These are phyloP conservation scores for Aphanomyces stellatus DNA, from an alignment of 352 stramenopile species.

Conservation along the genomic window DNA sequence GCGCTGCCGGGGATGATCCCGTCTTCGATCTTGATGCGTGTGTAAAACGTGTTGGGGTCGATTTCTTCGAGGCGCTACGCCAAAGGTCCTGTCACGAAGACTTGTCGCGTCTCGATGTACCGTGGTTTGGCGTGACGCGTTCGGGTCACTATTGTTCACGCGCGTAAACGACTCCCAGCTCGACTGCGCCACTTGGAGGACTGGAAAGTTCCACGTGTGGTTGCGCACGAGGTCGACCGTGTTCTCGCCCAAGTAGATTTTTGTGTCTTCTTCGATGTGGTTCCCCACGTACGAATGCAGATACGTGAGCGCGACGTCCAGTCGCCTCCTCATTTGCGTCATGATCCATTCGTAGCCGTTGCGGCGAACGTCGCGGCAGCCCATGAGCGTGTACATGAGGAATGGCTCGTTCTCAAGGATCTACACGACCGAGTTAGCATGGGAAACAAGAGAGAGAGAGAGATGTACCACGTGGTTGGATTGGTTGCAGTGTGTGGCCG, in stretches of 20 bases:
- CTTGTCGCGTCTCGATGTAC: neutral
- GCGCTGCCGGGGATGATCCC: neutral
- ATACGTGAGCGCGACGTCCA: constrained; percentile 10
- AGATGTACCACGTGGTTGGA: constrained; percentile 6
- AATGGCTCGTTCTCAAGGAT: constrained; percentile 20
- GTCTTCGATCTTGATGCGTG: constrained; percentile 19
- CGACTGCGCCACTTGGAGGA: constrained; percentile 6
- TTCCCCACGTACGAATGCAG: constrained; percentile 19
- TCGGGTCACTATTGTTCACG: constrained; percentile 6
- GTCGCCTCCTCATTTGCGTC: constrained; percentile 1
- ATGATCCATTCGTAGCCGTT: constrained; percentile 17
- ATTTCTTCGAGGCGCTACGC: constrained; percentile 14
- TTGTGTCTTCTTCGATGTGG: constrained; percentile 19
- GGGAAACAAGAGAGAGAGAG: neutral
- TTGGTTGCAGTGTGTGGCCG: neutral
- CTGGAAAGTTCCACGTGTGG: constrained; percentile 11
- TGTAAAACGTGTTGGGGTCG: constrained; percentile 18
- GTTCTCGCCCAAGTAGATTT: constrained; percentile 16
- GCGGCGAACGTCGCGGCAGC: neutral
- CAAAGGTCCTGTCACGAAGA: neutral
- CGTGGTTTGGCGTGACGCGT: neutral
- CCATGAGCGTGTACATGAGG: constrained; percentile 20
- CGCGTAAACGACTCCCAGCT: constrained; percentile 20
- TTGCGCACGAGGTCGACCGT: constrained; percentile 18
- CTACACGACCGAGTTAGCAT: neutral